phyloP scores from a whole-genome alignment of 2,329 filamentous ascomycete species.

The Cladosporium colombiae region DNA sequence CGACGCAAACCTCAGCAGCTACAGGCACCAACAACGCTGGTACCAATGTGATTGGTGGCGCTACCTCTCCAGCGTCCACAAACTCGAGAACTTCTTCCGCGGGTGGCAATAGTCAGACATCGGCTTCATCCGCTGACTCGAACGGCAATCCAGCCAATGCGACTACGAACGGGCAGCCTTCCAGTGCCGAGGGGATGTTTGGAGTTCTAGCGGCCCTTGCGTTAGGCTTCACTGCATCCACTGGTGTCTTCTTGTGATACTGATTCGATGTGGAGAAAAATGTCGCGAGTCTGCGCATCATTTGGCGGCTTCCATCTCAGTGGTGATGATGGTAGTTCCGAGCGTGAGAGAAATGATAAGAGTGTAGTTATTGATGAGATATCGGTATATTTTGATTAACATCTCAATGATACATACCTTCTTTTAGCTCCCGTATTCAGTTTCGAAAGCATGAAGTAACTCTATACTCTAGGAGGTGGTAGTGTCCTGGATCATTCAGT shows the following conservation, averaged over 20 bases:
- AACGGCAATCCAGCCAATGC: not conserved
- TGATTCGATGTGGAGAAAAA: not conserved
- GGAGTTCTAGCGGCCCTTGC: not conserved
- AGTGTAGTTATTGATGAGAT: not conserved
- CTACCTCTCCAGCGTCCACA: not conserved
- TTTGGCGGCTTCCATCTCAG: not conserved
- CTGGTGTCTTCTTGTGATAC: not conserved
- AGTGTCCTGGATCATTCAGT: too few species aligned
- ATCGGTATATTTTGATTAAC: not conserved
- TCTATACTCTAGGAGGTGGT: too few species aligned
- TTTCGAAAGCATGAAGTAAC: not conserved
- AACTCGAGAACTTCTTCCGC: conserved; percentile 5
- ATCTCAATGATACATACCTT: not conserved
- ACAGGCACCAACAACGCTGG: not conserved
- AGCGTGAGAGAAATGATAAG: too few species aligned
- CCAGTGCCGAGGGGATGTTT: not conserved
- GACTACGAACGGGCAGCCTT: not conserved
- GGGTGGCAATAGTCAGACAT: not conserved
- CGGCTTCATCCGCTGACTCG: not conserved
- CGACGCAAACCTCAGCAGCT: not conserved
- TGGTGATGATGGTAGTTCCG: too few species aligned
- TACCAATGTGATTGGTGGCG: not conserved
- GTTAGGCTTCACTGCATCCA: not conserved
- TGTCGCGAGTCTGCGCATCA: too few species aligned
- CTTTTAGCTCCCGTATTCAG: not conserved